phyloP scores from a whole-genome alignment of 495 filamentous ascomycete genomes.

The Cenococcum geophilum region DNA sequence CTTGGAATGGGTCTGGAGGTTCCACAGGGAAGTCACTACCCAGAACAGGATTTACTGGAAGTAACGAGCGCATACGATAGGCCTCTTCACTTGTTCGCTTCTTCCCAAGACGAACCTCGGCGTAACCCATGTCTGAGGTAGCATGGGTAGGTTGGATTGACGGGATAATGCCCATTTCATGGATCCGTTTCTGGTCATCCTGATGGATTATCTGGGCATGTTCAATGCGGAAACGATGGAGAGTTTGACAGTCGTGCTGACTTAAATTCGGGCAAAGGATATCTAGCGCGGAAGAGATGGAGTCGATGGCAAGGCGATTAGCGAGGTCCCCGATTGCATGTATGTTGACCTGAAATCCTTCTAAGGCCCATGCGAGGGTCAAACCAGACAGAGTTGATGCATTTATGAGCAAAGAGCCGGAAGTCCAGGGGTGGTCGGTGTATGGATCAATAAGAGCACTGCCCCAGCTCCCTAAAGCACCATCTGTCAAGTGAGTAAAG shows the following conservation, averaged over 20 bases:
- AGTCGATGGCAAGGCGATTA: conserved; percentile 52
- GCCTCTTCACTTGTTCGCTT: conserved; percentile 46
- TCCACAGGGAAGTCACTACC: conserved; percentile 64
- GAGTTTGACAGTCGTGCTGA: conserved; percentile 41
- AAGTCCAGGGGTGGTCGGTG: conserved; percentile 48
- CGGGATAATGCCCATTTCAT: conserved; percentile 52
- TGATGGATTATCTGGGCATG: conserved; percentile 60
- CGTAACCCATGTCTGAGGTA: conserved; percentile 58
- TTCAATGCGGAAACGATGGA: conserved; percentile 56
- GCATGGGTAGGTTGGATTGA: conserved; percentile 65
- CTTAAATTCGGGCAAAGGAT: conserved; percentile 43
- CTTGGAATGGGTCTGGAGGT: conserved; percentile 53
- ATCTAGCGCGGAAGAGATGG: conserved; percentile 44
- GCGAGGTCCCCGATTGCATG: conserved; percentile 62
- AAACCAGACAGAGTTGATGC: conserved; percentile 43
- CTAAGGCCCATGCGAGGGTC: conserved; percentile 45
- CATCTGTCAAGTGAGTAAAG: conserved; percentile 44
- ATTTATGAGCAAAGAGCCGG: conserved; percentile 57
- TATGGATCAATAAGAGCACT: conserved; percentile 59
- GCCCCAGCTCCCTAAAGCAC: conserved; percentile 59
- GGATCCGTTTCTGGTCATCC: conserved; percentile 51
- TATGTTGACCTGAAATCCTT: conserved; percentile 54
- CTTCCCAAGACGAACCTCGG: conserved; percentile 48
- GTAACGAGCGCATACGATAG: conserved; percentile 53
- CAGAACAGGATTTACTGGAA: conserved; percentile 45